phyloP scores from a whole-genome alignment of 345 rosid species.

The Passiflora organensis region DNA sequence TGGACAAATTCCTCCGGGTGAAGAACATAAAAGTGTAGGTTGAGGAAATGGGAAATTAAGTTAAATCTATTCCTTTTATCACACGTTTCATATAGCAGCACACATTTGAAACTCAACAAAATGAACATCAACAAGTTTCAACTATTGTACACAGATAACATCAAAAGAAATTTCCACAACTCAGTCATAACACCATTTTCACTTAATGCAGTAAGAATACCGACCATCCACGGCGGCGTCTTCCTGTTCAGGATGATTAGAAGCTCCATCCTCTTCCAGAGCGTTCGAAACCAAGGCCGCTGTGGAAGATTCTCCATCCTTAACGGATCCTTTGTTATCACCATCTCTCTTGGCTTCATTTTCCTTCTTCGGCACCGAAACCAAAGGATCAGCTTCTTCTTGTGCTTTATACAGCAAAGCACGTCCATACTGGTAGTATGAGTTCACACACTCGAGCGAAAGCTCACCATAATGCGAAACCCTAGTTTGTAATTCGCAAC shows the following conservation, averaged over 20 bases:
- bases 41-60: too few species aligned
- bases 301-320: conserved; percentile 43
- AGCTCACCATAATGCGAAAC: conserved; percentile 74
- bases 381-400: conserved; percentile 90
- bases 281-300: conserved; percentile 49
- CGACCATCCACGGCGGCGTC: conserved; percentile 33
- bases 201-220: conserved; percentile 7
- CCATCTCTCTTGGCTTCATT: conserved; percentile 32
- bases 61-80: too few species aligned
- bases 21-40: too few species aligned
- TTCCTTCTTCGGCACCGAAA: conserved; percentile 62
- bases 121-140: background rate
- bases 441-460: conserved; percentile 53
- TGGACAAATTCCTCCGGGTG: too few species aligned
- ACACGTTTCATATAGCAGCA: too few species aligned
- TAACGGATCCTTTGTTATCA: conserved; percentile 42
- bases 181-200: too few species aligned
- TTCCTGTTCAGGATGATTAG: conserved; percentile 39
- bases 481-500: conserved; percentile 19
- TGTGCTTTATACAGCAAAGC: conserved; percentile 81
- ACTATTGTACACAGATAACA: background rate
- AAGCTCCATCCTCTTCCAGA: conserved; percentile 43
- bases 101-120: background rate
- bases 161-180: too few species aligned
- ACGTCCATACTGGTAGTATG: conserved; percentile 77